These are phyloP conservation scores for Lichtheimia ramosa DNA, from an alignment of 371 early-diverging fungal species.

Conservation along the genomic window DNA sequence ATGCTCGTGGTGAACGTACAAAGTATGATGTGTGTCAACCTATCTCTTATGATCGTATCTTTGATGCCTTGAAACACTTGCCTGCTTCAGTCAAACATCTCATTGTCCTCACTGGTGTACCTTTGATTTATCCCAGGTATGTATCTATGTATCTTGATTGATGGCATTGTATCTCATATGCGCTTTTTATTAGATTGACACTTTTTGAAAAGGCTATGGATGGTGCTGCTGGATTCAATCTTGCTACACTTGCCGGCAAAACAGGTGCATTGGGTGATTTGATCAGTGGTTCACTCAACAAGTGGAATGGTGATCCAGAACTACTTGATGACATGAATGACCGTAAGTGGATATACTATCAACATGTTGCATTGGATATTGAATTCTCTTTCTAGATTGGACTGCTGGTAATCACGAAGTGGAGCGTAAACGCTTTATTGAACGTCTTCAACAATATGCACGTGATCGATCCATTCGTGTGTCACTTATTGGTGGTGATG, in stretches of 20 bases:
- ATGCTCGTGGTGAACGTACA: conserved; percentile 80
- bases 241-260: conserved; percentile 37
- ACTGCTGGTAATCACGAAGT: conserved; percentile 68
- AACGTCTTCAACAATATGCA: conserved; percentile 67
- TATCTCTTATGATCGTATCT: conserved; percentile 64
- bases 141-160: not conserved
- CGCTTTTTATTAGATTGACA: conserved; percentile 43
- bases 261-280: conserved; percentile 38
- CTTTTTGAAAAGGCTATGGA: conserved; percentile 66
- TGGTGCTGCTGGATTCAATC: conserved; percentile 32
- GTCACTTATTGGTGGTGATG: conserved; percentile 85
- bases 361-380: not conserved
- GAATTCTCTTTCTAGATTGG: conserved; percentile 49
- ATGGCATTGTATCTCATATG: not conserved
- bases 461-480: conserved; percentile 65
- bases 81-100: conserved; percentile 61
- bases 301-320: conserved; percentile 81
- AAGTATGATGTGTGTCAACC: conserved; percentile 62
- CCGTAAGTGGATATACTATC: conserved; percentile 34
- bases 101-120: conserved; percentile 72
- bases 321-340: conserved; percentile 81
- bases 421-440: conserved; percentile 70
- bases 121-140: conserved; percentile 67
- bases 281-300: conserved; percentile 47
- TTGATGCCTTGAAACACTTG: conserved; percentile 47